Base-by-base conservation (phyloP, 768 basidiomycete species). In the Tulasnella calospora region DNA sequence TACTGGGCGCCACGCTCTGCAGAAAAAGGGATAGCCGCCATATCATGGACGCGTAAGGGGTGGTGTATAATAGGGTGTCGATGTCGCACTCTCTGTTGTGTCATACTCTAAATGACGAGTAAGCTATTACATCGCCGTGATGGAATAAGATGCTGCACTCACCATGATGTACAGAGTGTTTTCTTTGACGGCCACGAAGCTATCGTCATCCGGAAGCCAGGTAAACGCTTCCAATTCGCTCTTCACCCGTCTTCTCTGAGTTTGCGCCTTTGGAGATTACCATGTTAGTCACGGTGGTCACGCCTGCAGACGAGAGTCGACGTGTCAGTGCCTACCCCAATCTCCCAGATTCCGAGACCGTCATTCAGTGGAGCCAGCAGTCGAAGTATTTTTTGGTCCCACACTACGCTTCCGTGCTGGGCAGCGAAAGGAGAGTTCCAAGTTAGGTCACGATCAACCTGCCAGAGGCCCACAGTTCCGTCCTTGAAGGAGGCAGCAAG, bases 131-230 rank as follows among this genome's bases (percentile, higher is more conserved):
- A 0, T 10, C 47, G 38, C 19, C 19, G 44, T 5, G 21, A 17
- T n/a, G 30, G 67, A 17, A n/a, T 12, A 19, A 19, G 5, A 17
- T 2, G 12, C 33, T 19, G 6, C 27, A 19, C 79, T 15, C 36
- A 80, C 79, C 35, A 80, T 17, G 21, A 71, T 73, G 47, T 51
- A 38, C 15, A 92, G 90, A 80, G 86, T 85, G 77, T 87, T 89
- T 30, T 88, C 89, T 83, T 93, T 92, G 21, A 93, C 90, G 15
- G 90, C 91, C 77, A 92, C 83, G 86, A 94, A 92, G 10, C 88
- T 87, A 84, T 90, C 86, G 61, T 90, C 89, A 77, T 86, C 86
- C 17, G 92, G 90, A 79, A 89, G 87, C 92, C 92, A 94, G 12
- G 88, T 86, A 47, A 93, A 86, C 0, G 91, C 87, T 81, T 92